A percentile compares a stretch with the other conserved stretches of the same genome.
Conservation (phyloP, 2,329 filamentous ascomycete genomes). For the Dendrostoma leiphaemia region DNA sequence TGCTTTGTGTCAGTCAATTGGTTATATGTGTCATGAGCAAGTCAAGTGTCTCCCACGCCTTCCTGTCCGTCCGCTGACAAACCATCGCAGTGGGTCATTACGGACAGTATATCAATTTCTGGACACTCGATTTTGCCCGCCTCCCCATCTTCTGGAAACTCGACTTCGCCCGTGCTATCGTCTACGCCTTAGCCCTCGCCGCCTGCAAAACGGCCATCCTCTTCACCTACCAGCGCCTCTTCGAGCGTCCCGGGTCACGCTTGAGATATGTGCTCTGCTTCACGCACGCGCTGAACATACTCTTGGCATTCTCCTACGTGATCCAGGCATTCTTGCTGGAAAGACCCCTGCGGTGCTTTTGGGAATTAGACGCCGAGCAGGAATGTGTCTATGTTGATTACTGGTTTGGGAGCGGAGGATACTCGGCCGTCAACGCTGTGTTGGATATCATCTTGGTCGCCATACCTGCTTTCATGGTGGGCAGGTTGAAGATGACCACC, state of each 20-base stretch:
- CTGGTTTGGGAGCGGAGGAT: conserved; percentile 9
- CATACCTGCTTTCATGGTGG: conserved; percentile 3
- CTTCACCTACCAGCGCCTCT: conserved; percentile 13
- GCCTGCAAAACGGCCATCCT: conserved; percentile 8
- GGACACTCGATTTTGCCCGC: conserved; percentile 9
- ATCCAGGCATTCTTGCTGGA: conserved; percentile 1
- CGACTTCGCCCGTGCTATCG: conserved; percentile 5
- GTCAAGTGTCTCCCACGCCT: no score
- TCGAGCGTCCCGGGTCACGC: background rate
- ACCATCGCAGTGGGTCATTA: conserved; percentile 7
- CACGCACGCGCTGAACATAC: background rate
- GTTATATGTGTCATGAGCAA: conserved; percentile 9
- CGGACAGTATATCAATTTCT: conserved; percentile 10
- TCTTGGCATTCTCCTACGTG: conserved; percentile 3
- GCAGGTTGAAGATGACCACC: conserved; percentile 11
- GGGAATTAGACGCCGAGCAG: background rate
- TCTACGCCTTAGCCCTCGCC: conserved; percentile 10
- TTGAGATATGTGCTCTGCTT: conserved; percentile 4
- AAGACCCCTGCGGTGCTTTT: conserved; percentile 7
- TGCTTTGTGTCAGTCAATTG: background rate
- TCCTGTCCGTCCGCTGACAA: no score
- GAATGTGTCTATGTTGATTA: conserved; percentile 7
- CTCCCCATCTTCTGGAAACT: background rate
- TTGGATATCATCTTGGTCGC: conserved; percentile 10
- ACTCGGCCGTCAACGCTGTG: conserved; percentile 7